Percentiles rank a stretch among this genome's conserved stretches.
Evolutionary conservation across 129 eudicot genomes (phyloP).

Genomic region (Flaveria robusta): DNA sequence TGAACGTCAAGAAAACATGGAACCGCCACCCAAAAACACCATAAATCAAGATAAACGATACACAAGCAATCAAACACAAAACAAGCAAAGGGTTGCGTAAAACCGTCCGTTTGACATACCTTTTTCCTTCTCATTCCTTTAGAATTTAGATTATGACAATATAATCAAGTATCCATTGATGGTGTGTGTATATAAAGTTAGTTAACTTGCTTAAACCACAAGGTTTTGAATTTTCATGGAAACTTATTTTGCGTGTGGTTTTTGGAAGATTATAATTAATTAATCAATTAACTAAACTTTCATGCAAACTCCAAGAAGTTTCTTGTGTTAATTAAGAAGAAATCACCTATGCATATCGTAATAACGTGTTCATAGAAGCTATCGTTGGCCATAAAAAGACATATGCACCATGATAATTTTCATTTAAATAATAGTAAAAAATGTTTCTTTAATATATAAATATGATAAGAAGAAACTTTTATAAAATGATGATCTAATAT

Average conservation of each 20-base stretch:
- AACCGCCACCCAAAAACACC: constrained; percentile 21
- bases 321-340: background rate
- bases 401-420: background rate
- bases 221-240: constrained; percentile 27
- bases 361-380: background rate
- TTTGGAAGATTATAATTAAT: constrained; percentile 9
- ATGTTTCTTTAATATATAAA: too few relatives aligned
- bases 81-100: constrained; percentile 13
- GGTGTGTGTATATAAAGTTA: background rate
- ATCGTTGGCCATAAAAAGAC: background rate
- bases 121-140: constrained; percentile 7
- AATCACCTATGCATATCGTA: background rate
- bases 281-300: background rate
- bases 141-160: background rate
- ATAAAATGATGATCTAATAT: too few relatives aligned
- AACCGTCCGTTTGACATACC: constrained; percentile 20
- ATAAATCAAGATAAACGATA: constrained; percentile 21
- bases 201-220: constrained; percentile 19
- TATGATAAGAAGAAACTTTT: too few relatives aligned
- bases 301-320: constrained; percentile 14
- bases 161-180: background rate
- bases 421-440: too few relatives aligned
- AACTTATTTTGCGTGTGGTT: constrained; percentile 16
- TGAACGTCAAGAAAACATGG: constrained; percentile 21
- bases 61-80: constrained; percentile 22